A percentile compares a stretch with the other conserved stretches of the same genome.
Evolutionary conservation across 106 monocot genomes (phyloP).

Genomic region (Amphibolis antarctica): DNA sequence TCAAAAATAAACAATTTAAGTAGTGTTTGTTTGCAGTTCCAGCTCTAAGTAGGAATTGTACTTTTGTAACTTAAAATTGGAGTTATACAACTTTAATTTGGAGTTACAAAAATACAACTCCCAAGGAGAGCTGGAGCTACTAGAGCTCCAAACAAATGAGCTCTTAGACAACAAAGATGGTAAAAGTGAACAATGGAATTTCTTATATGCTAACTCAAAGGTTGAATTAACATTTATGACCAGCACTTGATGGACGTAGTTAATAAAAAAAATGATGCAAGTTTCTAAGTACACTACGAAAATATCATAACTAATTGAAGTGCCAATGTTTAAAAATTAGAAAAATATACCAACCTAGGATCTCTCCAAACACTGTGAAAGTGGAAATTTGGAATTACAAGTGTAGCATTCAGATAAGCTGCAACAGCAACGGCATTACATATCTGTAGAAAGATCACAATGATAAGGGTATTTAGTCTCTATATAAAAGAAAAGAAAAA

Average conservation of each 20-base stretch:
- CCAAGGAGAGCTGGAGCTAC: too few relatives aligned
- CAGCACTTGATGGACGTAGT: background rate
- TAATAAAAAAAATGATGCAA: background rate
- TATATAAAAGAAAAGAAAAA: background rate
- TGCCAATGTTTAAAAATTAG: too few relatives aligned
- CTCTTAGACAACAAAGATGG: too few relatives aligned
- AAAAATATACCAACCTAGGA: slow-evolving; percentile 46
- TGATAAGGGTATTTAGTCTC: background rate
- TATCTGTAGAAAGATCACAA: slow-evolving; percentile 39
- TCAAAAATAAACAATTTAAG: too few relatives aligned
- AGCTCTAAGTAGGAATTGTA: too few relatives aligned
- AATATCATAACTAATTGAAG: background rate
- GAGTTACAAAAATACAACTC: too few relatives aligned
- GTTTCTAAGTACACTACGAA: background rate
- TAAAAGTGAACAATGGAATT: too few relatives aligned
- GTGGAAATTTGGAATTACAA: slow-evolving; percentile 89
- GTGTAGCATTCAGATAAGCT: slow-evolving; percentile 92
- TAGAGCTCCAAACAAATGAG: too few relatives aligned
- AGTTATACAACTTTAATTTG: too few relatives aligned
- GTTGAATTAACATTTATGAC: background rate
- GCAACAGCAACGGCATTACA: slow-evolving; percentile 99
- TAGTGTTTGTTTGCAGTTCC: too few relatives aligned
- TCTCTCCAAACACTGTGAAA: slow-evolving; percentile 98
- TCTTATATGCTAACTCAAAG: too few relatives aligned
- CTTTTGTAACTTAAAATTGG: too few relatives aligned